Base-by-base conservation (phyloP, 306 rosid genomes). In the Sicyos baderoa region DNA sequence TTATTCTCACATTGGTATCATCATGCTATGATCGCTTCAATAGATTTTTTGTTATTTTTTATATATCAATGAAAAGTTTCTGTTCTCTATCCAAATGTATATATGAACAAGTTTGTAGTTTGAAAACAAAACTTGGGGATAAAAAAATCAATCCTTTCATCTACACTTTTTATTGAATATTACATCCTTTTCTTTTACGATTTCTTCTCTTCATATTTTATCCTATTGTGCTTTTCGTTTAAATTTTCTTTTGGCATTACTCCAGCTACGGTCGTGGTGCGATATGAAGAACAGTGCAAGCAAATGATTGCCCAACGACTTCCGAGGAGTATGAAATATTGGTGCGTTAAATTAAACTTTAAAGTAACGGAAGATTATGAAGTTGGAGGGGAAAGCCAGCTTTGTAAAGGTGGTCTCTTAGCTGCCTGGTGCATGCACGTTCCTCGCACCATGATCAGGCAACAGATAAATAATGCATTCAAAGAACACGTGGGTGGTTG, bases 371-470 rank as follows among this genome's bases (percentile, higher is more conserved):
- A 37, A 37, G 68, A 37, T 9, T 35, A 61, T 35, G 9, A 35
- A n/a, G 23, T 16, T 15, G 14, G 48, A 32, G 8, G 9, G 68
- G 68, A 37, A 55, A 2, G 68, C 49, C 66, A 61, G 68, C 16
- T 61, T 35, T 61, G 2, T n/a, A 37, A 61, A 61, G 50, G 9
- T 42, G 49, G 22, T 32, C 66, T 59, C 66, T 29, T 35, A 57
- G 64, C 64, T 57, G 66, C 66, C 66, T 16, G 9, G 8, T 61
- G 11, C 68, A 61, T 37, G 68, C 68, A 61, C 32, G 7, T 35
- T 21, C 47, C 6, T 32, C 22, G 6, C 3, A 29, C 21, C 50
- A 61, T n/a, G 18, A 61, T 35, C 68, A 9, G 50, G 0, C 3
- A 35, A 35, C 27, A 17, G 68, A 37, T 61, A 61, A 35, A 35